Percentiles rank a stretch among this genome's conserved stretches.
These are phyloP conservation scores for Cryphonectria radicalis DNA, from an alignment of 2,329 filamentous ascomycete species.

Conservation along the genomic window DNA sequence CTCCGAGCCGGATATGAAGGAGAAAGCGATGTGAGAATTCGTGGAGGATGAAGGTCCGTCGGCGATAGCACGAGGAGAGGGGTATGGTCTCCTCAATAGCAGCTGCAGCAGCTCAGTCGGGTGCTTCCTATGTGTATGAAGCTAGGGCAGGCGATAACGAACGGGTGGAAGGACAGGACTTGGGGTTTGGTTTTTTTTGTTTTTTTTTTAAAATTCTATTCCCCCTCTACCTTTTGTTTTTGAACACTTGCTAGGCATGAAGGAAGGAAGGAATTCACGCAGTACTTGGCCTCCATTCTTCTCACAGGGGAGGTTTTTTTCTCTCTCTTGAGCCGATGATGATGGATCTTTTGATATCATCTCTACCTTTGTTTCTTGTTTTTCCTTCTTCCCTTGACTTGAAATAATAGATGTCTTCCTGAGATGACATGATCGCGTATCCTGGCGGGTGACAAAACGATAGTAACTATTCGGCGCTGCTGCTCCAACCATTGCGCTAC, in stretches of 20 bases:
- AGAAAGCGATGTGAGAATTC: not conserved
- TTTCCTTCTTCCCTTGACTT: not conserved
- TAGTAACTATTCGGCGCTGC: not conserved
- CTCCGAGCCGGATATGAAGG: not conserved
- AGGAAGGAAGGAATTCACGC: not conserved
- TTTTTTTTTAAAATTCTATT: not conserved
- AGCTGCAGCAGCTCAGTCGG: not conserved
- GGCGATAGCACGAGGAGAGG: not conserved
- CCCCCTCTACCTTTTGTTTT: conserved; percentile 2
- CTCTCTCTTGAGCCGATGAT: not conserved
- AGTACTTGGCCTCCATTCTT: conserved; percentile 2
- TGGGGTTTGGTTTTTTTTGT: no score
- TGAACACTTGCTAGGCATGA: conserved; percentile 3
- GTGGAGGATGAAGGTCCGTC: not conserved
- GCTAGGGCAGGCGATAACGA: not conserved
- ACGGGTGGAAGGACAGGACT: conserved; percentile 4
- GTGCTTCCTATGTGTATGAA: not conserved
- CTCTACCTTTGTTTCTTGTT: conserved; percentile 2
- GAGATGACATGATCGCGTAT: not conserved
- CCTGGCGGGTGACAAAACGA: not conserved
- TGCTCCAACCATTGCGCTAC: not conserved
- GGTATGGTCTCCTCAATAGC: not conserved
- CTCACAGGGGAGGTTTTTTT: not conserved
- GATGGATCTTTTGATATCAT: not conserved
- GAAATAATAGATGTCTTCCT: not conserved